Percentiles rank a stretch among this genome's conserved stretches.
phyloP scores from a whole-genome alignment of 495 filamentous ascomycete species.

The Bombardia bombarda region DNA sequence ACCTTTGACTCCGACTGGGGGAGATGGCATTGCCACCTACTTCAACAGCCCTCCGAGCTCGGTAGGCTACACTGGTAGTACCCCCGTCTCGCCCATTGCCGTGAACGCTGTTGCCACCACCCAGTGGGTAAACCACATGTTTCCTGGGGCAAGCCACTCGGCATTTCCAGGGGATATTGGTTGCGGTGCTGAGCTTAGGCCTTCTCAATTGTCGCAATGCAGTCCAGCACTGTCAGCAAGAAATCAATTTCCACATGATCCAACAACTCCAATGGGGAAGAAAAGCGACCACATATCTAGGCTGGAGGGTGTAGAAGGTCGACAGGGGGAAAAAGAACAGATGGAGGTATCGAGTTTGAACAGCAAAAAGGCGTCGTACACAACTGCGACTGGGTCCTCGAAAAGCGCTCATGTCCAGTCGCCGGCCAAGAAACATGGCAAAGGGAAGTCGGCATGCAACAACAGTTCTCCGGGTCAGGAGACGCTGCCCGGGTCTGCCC shows the following conservation, averaged over 20 bases:
- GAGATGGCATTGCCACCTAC: neutral
- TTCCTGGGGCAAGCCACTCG: neutral
- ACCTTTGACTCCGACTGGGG: neutral
- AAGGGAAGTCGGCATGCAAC: neutral
- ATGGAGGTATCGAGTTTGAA: too few relatives aligned
- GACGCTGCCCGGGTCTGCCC: neutral
- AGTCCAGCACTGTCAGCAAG: too few relatives aligned
- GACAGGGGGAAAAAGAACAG: too few relatives aligned
- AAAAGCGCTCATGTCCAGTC: neutral
- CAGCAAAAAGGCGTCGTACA: neutral
- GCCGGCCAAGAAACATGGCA: neutral
- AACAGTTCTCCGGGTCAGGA: neutral
- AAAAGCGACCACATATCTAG: too few relatives aligned
- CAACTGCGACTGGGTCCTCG: neutral
- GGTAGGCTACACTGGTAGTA: neutral
- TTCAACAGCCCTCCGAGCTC: neutral
- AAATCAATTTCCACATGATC: neutral
- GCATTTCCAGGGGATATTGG: neutral
- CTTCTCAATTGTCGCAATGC: too few relatives aligned
- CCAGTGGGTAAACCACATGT: slow-evolving; percentile 20
- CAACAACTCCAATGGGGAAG: too few relatives aligned
- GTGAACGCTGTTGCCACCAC: slow-evolving; percentile 4
- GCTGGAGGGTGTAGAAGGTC: too few relatives aligned
- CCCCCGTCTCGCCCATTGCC: neutral
- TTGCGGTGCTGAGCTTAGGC: too few relatives aligned